Conservation (phyloP, 139 green algal species). For the Monoraphidium neglectum region DNA sequence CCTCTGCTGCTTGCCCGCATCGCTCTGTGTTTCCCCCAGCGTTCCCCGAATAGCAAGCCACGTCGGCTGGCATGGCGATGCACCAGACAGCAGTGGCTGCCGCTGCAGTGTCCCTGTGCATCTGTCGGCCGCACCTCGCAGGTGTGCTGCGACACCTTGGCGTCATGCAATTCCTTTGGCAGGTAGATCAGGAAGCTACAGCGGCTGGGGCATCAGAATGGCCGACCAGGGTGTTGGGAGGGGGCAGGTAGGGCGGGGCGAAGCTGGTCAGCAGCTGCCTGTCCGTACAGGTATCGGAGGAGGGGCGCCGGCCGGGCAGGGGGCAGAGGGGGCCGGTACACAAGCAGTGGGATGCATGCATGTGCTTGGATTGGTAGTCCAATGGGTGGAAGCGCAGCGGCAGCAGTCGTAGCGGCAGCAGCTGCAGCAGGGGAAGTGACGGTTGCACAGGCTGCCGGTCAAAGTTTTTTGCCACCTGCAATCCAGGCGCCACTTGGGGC, state of each 20-base stretch:
- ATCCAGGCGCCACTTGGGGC: constrained; percentile 78
- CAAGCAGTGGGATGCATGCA: too few species aligned
- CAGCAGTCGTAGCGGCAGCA: too few species aligned
- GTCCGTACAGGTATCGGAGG: too few species aligned
- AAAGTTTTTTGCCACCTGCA: constrained; percentile 57
- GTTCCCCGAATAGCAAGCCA: background rate
- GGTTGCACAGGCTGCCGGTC: background rate
- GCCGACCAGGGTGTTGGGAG: too few species aligned
- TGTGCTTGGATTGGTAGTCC: too few species aligned
- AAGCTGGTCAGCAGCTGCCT: background rate
- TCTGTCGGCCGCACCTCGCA: constrained; percentile 54
- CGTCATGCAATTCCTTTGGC: constrained; percentile 66
- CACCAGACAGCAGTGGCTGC: background rate
- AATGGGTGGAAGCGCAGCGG: too few species aligned
- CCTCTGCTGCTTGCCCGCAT: background rate
- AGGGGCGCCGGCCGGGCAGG: too few species aligned
- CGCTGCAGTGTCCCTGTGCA: background rate
- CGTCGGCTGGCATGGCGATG: background rate
- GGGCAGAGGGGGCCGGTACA: too few species aligned
- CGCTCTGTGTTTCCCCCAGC: background rate
- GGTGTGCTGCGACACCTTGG: constrained; percentile 45
- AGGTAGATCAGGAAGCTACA: constrained; percentile 89
- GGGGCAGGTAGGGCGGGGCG: background rate
- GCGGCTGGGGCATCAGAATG: background rate
- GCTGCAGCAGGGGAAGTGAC: too few species aligned